Conservation (phyloP, 1,284 basidiomycete genomes). For the Takashimella tepidaria region DNA sequence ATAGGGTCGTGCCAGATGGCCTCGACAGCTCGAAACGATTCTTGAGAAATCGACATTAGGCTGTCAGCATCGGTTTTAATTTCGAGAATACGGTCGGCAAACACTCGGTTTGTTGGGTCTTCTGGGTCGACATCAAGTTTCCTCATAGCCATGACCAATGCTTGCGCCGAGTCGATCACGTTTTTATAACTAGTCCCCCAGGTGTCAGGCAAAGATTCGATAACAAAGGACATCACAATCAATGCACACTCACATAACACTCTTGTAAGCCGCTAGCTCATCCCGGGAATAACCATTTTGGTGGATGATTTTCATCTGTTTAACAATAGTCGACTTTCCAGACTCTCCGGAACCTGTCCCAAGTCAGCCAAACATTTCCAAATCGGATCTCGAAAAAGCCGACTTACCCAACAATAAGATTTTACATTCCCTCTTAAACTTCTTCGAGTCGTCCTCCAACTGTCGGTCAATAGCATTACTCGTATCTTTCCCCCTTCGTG, state of each 20-base stretch:
- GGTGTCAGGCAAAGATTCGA: not conserved
- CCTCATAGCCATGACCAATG: constrained; percentile 80
- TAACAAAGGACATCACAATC: too few relatives aligned
- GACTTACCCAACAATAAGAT: constrained; percentile 79
- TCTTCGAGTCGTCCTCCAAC: constrained; percentile 54
- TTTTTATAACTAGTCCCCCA: constrained; percentile 53
- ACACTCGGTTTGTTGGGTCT: constrained; percentile 67
- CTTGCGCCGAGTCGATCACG: constrained; percentile 83
- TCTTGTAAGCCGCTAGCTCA: constrained; percentile 73
- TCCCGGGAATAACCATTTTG: constrained; percentile 82
- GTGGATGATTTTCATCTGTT: constrained; percentile 99
- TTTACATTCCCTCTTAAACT: constrained; percentile 88
- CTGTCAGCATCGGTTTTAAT: constrained; percentile 50
- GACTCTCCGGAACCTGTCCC: constrained; percentile 70
- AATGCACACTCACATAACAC: constrained; percentile 55
- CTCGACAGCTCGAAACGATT: constrained; percentile 70
- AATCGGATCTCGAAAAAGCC: not conserved
- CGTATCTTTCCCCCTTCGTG: constrained; percentile 55
- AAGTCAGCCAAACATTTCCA: constrained; percentile 4
- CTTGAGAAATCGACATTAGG: constrained; percentile 43
- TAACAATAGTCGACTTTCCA: constrained; percentile 93
- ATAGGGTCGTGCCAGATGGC: constrained; percentile 87
- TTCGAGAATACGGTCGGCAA: constrained; percentile 51
- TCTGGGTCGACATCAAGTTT: constrained; percentile 82
- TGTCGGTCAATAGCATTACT: constrained; percentile 56